Conservation (phyloP, 2,329 filamentous ascomycete species). For the Cladophialophora immunda region DNA sequence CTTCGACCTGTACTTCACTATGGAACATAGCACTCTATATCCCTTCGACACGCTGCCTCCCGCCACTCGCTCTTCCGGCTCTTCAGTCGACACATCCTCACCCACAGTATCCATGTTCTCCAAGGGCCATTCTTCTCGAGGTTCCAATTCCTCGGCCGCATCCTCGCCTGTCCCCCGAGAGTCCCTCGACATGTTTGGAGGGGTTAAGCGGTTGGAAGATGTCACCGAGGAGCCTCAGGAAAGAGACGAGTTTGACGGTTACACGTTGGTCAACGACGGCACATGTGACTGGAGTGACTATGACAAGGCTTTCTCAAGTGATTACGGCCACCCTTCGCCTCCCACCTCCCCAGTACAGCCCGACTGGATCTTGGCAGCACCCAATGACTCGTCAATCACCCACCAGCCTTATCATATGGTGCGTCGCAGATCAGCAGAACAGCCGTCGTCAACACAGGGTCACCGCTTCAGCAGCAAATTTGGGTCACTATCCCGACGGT, state of each 20-base stretch:
- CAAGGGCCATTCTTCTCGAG: constrained; percentile 39
- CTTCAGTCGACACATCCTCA: constrained; percentile 33
- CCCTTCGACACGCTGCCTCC: constrained; percentile 17
- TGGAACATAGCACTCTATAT: constrained; percentile 28
- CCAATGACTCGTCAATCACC: constrained; percentile 30
- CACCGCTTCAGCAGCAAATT: constrained; percentile 71
- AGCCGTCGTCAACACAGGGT: constrained; percentile 69
- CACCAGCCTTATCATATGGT: constrained; percentile 54
- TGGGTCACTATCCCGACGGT: constrained; percentile 63
- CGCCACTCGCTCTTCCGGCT: constrained; percentile 27
- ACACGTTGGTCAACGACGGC: constrained; percentile 35
- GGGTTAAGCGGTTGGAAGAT: constrained; percentile 76
- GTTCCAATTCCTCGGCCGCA: constrained; percentile 63
- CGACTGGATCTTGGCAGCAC: constrained; percentile 34
- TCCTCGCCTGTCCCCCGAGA: constrained; percentile 63
- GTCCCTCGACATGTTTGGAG: constrained; percentile 56
- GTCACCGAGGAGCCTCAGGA: constrained; percentile 75
- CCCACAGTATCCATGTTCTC: constrained; percentile 38
- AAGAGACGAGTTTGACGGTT: constrained; percentile 36
- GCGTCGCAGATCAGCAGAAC: constrained; percentile 67
- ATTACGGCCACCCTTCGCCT: constrained; percentile 25
- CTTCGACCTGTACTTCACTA: constrained; percentile 17
- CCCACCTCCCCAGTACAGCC: constrained; percentile 30
- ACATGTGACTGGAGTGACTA: constrained; percentile 46
- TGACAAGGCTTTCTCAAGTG: constrained; percentile 41